These are phyloP conservation scores for Puccinia hordei DNA, from an alignment of 1,284 basidiomycete species.

Conservation along the genomic window DNA sequence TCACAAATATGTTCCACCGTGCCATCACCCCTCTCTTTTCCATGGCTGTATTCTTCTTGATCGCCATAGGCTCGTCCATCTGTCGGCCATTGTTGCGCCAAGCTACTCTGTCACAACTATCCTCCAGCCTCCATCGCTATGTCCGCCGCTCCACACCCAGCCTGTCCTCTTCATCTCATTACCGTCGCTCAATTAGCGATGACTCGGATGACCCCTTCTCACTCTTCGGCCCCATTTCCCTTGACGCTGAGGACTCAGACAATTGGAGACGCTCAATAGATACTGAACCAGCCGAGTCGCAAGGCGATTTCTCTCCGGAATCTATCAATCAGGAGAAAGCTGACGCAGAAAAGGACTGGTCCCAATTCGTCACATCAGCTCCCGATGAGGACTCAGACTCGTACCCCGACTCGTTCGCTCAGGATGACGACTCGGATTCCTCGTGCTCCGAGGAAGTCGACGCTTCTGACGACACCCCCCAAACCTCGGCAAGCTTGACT, in stretches of 20 bases:
- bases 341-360: neutral
- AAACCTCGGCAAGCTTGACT: neutral
- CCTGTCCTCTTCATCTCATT: neutral
- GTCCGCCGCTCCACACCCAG: neutral
- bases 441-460: neutral
- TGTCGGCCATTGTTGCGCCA: neutral
- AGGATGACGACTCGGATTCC: neutral
- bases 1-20: neutral
- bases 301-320: neutral
- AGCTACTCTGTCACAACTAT: neutral
- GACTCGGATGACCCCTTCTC: neutral
- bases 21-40: conserved; percentile 4
- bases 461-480: neutral
- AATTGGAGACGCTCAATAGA: conserved; percentile 5
- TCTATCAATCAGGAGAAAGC: conserved; percentile 3
- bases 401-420: conserved; percentile 5
- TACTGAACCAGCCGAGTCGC: neutral
- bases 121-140: conserved; percentile 3
- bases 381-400: conserved; percentile 15
- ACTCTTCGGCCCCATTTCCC: neutral
- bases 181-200: neutral
- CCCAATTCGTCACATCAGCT: neutral
- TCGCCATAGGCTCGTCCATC: neutral
- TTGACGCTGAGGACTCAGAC: neutral
- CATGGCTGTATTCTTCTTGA: neutral